Evolutionary conservation across 306 rosid genomes (phyloP).

Genomic region (Prunus davidiana): DNA sequence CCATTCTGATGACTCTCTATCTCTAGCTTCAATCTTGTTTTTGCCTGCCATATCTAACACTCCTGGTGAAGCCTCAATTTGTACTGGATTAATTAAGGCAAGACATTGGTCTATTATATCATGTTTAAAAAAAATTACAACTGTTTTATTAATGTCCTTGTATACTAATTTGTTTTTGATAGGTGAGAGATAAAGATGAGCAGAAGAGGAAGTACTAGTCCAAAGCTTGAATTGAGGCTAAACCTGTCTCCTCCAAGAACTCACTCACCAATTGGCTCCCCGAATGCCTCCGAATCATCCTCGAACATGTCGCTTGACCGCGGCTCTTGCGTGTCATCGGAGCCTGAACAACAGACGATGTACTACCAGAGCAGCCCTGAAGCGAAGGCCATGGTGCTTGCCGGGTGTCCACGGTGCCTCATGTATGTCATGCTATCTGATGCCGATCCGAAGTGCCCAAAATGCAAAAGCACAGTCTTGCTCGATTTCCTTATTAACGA

Average conservation of each 20-base stretch:
- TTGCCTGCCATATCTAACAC: too few relatives aligned
- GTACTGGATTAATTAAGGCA: neutral
- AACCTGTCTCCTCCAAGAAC: conserved; percentile 6
- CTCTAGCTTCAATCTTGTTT: neutral
- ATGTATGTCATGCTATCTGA: conserved; percentile 93
- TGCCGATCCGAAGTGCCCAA: conserved; percentile 77
- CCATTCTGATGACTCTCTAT: neutral
- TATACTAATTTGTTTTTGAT: neutral
- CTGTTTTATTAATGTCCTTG: neutral
- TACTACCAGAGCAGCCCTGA: conserved; percentile 43
- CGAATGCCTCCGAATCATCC: neutral
- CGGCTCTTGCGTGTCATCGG: neutral
- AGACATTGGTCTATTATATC: neutral
- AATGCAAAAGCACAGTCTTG: conserved; percentile 87
- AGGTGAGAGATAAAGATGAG: conserved; percentile 4
- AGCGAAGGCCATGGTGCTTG: conserved; percentile 68
- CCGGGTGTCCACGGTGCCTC: conserved; percentile 82
- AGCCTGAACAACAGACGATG: neutral
- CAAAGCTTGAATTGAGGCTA: conserved; percentile 1
- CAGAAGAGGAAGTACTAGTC: neutral
- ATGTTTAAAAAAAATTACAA: too few relatives aligned
- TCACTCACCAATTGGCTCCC: neutral
- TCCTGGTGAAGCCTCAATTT: neutral
- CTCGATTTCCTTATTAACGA: conserved; percentile 51
- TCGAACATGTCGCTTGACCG: neutral